Evolutionary conservation across 2,329 filamentous ascomycete genomes (phyloP).

Genomic region (Colletotrichum trifolii): DNA sequence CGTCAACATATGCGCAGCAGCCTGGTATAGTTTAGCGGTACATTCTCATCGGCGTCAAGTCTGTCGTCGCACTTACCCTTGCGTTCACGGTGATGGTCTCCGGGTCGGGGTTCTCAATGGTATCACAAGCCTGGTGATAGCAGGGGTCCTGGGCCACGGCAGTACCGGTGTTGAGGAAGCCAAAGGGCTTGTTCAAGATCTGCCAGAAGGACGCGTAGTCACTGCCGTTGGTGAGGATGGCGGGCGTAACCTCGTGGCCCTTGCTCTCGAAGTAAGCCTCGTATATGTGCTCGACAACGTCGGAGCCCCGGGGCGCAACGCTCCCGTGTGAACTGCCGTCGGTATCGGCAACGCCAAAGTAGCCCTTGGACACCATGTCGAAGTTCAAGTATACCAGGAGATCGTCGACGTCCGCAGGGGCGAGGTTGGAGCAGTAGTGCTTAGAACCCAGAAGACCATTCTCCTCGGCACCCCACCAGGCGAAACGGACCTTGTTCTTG

Average conservation of each 20-base stretch:
- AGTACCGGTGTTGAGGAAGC: conserved; percentile 71
- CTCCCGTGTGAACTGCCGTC: conserved; percentile 51
- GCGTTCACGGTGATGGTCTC: conserved; percentile 49
- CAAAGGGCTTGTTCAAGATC: conserved; percentile 61
- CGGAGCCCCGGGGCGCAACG: conserved; percentile 47
- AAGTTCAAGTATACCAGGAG: conserved; percentile 55
- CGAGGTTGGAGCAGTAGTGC: conserved; percentile 51
- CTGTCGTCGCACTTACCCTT: conserved; percentile 30
- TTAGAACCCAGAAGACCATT: conserved; percentile 50
- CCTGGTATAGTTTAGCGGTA: conserved; percentile 27
- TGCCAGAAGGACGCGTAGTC: conserved; percentile 72
- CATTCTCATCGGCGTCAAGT: accelerated
- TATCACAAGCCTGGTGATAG: conserved; percentile 53
- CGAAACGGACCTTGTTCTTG: conserved; percentile 53
- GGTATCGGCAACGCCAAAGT: conserved; percentile 49
- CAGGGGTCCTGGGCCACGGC: conserved; percentile 56
- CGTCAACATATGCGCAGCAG: conserved; percentile 47
- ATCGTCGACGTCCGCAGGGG: conserved; percentile 45
- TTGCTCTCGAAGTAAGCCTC: conserved; percentile 45
- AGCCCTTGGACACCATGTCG: conserved; percentile 54
- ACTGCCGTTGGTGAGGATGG: conserved; percentile 57
- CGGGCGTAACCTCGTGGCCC: conserved; percentile 46
- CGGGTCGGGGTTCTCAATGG: conserved; percentile 51
- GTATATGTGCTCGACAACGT: conserved; percentile 48
- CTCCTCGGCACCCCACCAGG: conserved; percentile 60